Conservation (phyloP, 768 basidiomycete species). For the Boletus subcaerulescens region DNA sequence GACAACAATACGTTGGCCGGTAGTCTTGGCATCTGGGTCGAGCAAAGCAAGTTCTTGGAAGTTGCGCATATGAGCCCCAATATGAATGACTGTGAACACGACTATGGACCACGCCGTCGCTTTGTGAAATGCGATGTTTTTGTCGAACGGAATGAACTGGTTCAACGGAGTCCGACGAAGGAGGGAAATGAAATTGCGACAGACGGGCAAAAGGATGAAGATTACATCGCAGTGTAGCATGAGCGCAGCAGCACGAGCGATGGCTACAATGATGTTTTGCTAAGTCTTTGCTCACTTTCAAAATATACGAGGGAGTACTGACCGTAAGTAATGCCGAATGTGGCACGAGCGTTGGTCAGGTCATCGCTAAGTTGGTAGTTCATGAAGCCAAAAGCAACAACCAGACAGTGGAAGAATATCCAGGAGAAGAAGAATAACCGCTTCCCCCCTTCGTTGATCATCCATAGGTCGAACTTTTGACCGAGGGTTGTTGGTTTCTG, state of each 20-base stretch:
- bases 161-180: constrained; percentile 84
- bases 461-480: constrained; percentile 69
- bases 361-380: constrained; percentile 84
- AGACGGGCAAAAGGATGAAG: constrained; percentile 93
- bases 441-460: constrained; percentile 89
- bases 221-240: constrained; percentile 89
- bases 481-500: constrained; percentile 39
- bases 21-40: constrained; percentile 50
- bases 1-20: constrained; percentile 55
- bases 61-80: constrained; percentile 83
- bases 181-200: constrained; percentile 90
- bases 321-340: constrained; percentile 81
- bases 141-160: constrained; percentile 88
- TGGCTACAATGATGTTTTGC: constrained; percentile 44
- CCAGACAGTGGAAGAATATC: constrained; percentile 77
- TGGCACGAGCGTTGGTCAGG: constrained; percentile 55
- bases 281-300: background rate
- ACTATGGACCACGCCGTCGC: constrained; percentile 91
- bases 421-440: constrained; percentile 77
- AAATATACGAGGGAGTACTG: constrained; percentile 22
- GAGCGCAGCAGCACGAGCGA: constrained; percentile 85
- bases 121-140: constrained; percentile 89
- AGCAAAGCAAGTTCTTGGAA: constrained; percentile 63
- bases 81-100: constrained; percentile 70
- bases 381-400: constrained; percentile 71